Conservation (phyloP, 306 rosid genomes). For the Prunus mume region DNA sequence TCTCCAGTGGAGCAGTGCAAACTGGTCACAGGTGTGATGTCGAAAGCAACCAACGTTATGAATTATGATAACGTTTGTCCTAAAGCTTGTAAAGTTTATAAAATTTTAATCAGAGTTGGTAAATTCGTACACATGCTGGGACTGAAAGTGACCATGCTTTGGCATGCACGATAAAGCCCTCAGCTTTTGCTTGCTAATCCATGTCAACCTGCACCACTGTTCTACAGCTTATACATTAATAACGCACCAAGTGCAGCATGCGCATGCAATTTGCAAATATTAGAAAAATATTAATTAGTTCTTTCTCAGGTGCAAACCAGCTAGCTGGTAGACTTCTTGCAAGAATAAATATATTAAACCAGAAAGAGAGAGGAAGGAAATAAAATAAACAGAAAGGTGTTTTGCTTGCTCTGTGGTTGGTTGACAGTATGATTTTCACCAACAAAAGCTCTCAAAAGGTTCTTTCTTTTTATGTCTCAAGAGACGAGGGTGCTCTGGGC, state of each 20-base stretch:
- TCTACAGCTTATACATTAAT: not conserved
- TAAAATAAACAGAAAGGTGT: no score
- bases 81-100: no score
- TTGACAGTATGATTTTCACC: no score
- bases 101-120: no score
- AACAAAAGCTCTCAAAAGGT: no score
- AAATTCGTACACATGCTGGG: not conserved
- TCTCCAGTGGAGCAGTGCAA: no score
- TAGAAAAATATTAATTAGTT: not conserved
- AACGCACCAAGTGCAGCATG: not conserved
- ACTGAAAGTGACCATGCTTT: not conserved
- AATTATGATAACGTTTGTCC: no score
- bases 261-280: not conserved
- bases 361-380: not conserved
- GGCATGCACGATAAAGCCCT: not conserved
- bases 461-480: no score
- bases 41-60: no score
- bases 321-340: not conserved
- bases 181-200: not conserved
- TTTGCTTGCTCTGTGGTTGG: no score
- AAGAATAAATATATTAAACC: not conserved
- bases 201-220: slow-evolving; percentile 16
- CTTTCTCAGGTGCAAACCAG: slow-evolving; percentile 5
- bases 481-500: no score
- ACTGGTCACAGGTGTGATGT: no score